Conservation (phyloP, 2,329 filamentous ascomycete genomes). For the Ploettnerulaceae sp. region DNA sequence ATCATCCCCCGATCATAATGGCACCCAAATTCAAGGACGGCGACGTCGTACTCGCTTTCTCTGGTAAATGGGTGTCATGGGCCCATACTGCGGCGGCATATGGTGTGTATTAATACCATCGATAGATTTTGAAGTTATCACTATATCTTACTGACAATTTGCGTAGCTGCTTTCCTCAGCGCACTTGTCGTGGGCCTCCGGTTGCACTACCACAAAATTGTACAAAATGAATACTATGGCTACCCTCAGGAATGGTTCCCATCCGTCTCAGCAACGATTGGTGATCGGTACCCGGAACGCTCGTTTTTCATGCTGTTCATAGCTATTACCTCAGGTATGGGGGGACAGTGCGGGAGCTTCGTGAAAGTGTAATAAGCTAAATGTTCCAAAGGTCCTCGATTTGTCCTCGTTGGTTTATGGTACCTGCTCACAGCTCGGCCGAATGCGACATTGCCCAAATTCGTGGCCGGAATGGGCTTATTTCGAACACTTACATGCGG, state of each 20-base stretch:
- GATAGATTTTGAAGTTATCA: background rate
- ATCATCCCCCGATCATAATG: slow-evolving; percentile 34
- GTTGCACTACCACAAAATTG: slow-evolving; percentile 94
- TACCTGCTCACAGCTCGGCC: slow-evolving; percentile 81
- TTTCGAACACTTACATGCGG: slow-evolving; percentile 91
- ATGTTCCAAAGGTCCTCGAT: slow-evolving; percentile 64
- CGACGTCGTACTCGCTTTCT: slow-evolving; percentile 60
- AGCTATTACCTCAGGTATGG: slow-evolving; percentile 80
- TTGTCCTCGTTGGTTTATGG: slow-evolving; percentile 85
- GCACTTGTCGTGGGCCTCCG: slow-evolving; percentile 75
- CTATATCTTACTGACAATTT: slow-evolving; percentile 18
- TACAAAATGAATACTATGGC: slow-evolving; percentile 92
- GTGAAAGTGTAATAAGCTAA: slow-evolving; percentile 17
- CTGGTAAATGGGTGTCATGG: slow-evolving; percentile 87
- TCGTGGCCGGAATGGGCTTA: slow-evolving; percentile 73
- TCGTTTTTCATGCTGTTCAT: slow-evolving; percentile 98
- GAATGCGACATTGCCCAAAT: slow-evolving; percentile 70
- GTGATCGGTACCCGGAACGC: slow-evolving; percentile 92
- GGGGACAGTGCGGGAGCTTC: background rate
- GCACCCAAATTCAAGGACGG: slow-evolving; percentile 50
- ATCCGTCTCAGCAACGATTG: slow-evolving; percentile 93
- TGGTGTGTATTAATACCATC: slow-evolving; percentile 48
- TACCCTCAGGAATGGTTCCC: slow-evolving; percentile 96
- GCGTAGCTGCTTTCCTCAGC: slow-evolving; percentile 73
- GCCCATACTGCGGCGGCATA: slow-evolving; percentile 81